phyloP scores from a whole-genome alignment of 2,329 filamentous ascomycete species.

The Colletotrichum sansevieriae region DNA sequence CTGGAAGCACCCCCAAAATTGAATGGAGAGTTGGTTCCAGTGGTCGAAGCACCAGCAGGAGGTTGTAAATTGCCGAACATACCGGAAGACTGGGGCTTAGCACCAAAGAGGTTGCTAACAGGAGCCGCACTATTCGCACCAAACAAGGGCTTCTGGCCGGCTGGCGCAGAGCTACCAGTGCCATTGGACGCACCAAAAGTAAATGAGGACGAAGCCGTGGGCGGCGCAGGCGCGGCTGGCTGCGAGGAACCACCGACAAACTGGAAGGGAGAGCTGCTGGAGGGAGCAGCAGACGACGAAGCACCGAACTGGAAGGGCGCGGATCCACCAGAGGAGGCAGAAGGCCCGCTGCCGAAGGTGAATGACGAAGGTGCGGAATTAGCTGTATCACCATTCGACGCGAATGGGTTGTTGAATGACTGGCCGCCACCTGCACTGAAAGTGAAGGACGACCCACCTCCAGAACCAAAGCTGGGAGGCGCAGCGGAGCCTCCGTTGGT shows the following conservation, averaged over 20 bases:
- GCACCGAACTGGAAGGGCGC: conserved; percentile 57
- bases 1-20: conserved; percentile 71
- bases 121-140: conserved; percentile 33
- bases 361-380: conserved; percentile 48
- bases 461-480: conserved; percentile 50
- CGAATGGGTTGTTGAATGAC: conserved; percentile 57
- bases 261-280: conserved; percentile 41
- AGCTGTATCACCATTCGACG: conserved; percentile 47
- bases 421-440: conserved; percentile 45
- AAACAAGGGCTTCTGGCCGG: conserved; percentile 33
- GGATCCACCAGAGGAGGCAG: conserved; percentile 42
- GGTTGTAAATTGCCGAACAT: conserved; percentile 57
- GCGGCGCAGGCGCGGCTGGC: conserved; percentile 28
- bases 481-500: conserved; percentile 33
- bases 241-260: conserved; percentile 36
- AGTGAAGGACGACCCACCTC: conserved; percentile 42
- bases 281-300: conserved; percentile 39
- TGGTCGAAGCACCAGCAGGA: conserved; percentile 58
- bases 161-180: conserved; percentile 24
- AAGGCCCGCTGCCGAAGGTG: conserved; percentile 51
- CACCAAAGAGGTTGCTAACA: conserved; percentile 40
- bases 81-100: conserved; percentile 45
- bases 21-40: conserved; percentile 66
- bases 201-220: conserved; percentile 44
- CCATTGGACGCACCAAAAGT: conserved; percentile 39